Evolutionary conservation across 2,329 filamentous ascomycete genomes (phyloP).

Genomic region (Phaeosphaeria sp.): DNA sequence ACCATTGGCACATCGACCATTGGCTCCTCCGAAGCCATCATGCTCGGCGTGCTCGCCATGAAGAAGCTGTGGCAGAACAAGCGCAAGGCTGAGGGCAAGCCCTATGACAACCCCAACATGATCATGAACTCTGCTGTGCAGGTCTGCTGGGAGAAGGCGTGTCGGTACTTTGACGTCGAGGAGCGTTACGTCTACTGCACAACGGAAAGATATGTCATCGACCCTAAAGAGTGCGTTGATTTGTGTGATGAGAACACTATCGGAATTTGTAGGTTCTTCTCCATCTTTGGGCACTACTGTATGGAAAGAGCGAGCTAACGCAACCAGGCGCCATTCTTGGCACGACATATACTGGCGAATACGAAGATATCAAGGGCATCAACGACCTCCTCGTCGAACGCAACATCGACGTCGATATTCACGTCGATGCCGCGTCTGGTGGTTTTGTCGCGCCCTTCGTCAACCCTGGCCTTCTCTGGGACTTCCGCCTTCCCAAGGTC

Average conservation of each 20-base stretch:
- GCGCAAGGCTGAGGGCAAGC: conserved; percentile 81
- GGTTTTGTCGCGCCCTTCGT: conserved; percentile 95
- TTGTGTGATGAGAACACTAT: conserved; percentile 76
- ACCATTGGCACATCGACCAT: conserved; percentile 88
- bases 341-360: conserved; percentile 91
- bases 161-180: conserved; percentile 88
- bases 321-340: conserved; percentile 72
- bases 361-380: conserved; percentile 90
- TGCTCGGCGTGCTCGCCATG: conserved; percentile 81
- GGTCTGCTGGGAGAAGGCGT: conserved; percentile 92
- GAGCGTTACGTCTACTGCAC: conserved; percentile 78
- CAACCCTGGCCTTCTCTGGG: conserved; percentile 83
- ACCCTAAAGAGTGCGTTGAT: conserved; percentile 66
- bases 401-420: conserved; percentile 81
- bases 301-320: conserved; percentile 5
- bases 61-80: conserved; percentile 93
- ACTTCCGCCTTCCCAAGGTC: conserved; percentile 87
- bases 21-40: conserved; percentile 84
- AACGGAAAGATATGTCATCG: conserved; percentile 66
- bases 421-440: conserved; percentile 91
- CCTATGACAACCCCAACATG: conserved; percentile 82
- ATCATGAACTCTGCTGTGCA: conserved; percentile 96
- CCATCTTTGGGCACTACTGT: too few relatives aligned
- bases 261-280: conserved; percentile 70
- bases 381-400: conserved; percentile 83